A percentile compares a stretch with the other conserved stretches of the same genome.
Evolutionary conservation across 140 eudicot species (phyloP).

Genomic region (Bidens hawaiensis): DNA sequence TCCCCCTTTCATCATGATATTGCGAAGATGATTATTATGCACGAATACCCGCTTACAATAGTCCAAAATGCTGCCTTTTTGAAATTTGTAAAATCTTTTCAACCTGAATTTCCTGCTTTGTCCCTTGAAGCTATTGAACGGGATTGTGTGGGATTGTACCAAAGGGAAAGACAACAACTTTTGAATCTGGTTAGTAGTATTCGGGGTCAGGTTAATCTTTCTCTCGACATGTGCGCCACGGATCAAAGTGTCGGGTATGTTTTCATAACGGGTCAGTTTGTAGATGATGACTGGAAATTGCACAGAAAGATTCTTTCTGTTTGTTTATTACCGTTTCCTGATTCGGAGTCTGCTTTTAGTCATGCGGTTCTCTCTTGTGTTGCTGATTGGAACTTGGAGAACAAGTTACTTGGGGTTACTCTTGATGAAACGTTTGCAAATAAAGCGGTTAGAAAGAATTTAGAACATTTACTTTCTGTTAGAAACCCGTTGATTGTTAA

Average conservation of each 20-base stretch:
- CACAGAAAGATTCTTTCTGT: slow-evolving; percentile 66
- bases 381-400: slow-evolving; percentile 45
- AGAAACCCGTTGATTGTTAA: slow-evolving; percentile 33
- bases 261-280: slow-evolving; percentile 70
- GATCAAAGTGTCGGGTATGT: slow-evolving; percentile 62
- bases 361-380: slow-evolving; percentile 42
- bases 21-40: slow-evolving; percentile 85
- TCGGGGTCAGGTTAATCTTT: slow-evolving; percentile 70
- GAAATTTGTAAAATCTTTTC: slow-evolving; percentile 64
- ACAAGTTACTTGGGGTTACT: slow-evolving; percentile 40
- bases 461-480: slow-evolving; percentile 33
- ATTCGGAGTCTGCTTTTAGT: slow-evolving; percentile 40
- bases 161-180: slow-evolving; percentile 58
- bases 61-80: slow-evolving; percentile 85
- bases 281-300: slow-evolving; percentile 82
- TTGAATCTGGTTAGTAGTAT: slow-evolving; percentile 55
- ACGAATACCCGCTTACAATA: slow-evolving; percentile 85
- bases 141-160: slow-evolving; percentile 77
- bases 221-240: slow-evolving; percentile 76
- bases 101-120: slow-evolving; percentile 81
- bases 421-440: slow-evolving; percentile 34
- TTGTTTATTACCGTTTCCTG: slow-evolving; percentile 69
- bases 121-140: slow-evolving; percentile 72
- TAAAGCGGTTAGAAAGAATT: slow-evolving; percentile 23
- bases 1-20: slow-evolving; percentile 59